phyloP scores from a whole-genome alignment of 441 rosid species.

The Adansonia gregorii region DNA sequence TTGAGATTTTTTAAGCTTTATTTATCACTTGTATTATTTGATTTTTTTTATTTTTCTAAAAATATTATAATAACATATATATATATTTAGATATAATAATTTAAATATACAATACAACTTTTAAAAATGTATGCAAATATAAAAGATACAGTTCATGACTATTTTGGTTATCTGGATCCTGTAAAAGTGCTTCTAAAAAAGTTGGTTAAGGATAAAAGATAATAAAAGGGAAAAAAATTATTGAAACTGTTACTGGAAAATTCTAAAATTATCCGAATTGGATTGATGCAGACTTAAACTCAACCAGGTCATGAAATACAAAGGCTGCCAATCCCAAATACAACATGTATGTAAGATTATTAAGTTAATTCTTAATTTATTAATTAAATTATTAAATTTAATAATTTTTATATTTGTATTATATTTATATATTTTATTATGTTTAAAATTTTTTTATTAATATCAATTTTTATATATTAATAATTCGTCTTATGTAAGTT shows the following conservation, averaged over 20 bases:
- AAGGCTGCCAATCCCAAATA: not conserved
- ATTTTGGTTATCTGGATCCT: not conserved
- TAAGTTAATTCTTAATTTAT: conserved; percentile 6
- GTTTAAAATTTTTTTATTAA: no score
- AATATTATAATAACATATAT: no score
- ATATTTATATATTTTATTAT: no score
- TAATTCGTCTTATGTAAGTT: no score
- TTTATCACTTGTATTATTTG: not conserved
- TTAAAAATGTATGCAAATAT: no score
- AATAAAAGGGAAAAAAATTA: not conserved
- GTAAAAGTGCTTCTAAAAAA: not conserved
- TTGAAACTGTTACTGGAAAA: not conserved
- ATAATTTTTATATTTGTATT: no score
- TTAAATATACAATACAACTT: no score
- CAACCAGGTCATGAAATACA: not conserved
- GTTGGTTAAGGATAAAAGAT: not conserved
- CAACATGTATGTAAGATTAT: not conserved
- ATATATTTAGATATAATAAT: no score
- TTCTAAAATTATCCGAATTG: not conserved
- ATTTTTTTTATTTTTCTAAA: no score
- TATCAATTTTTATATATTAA: no score
- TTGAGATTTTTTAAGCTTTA: not conserved
- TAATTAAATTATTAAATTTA: no score
- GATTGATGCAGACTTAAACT: not conserved
- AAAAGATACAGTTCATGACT: not conserved